Conservation (phyloP, 2,329 filamentous ascomycete genomes). For the Ilyonectria destructans region DNA sequence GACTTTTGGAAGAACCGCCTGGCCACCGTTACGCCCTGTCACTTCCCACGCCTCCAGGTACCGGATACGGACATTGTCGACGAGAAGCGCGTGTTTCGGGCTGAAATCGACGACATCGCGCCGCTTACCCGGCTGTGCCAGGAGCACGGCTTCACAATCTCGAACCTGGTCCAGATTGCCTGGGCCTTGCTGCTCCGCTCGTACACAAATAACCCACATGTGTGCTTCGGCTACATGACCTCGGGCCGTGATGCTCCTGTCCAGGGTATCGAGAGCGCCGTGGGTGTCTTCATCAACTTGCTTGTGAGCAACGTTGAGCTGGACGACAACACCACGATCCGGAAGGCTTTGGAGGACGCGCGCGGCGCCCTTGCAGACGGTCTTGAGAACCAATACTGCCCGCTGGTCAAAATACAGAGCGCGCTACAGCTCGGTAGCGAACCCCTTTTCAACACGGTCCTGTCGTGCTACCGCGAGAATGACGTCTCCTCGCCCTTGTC, state of each 20-base stretch:
- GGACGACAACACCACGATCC: constrained; percentile 16
- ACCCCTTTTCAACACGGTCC: constrained; percentile 24
- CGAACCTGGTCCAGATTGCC: constrained; percentile 13
- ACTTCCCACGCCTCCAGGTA: constrained; percentile 6
- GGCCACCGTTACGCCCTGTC: not conserved
- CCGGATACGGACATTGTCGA: constrained; percentile 5
- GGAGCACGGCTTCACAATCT: constrained; percentile 14
- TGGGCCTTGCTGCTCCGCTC: constrained; percentile 19
- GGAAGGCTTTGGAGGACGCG: constrained; percentile 6
- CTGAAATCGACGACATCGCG: constrained; percentile 5
- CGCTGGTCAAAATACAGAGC: constrained; percentile 13
- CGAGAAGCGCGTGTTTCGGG: constrained; percentile 17
- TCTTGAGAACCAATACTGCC: constrained; percentile 19
- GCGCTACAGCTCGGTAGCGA: constrained; percentile 18
- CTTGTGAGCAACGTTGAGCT: constrained; percentile 16
- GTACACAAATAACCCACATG: constrained; percentile 1
- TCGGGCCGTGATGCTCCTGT: constrained; percentile 6
- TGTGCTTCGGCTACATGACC: constrained; percentile 3
- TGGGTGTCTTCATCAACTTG: constrained; percentile 13
- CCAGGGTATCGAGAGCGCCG: not conserved
- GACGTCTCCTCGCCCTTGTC: not conserved
- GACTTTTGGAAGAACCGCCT: constrained; percentile 11
- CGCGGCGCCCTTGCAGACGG: constrained; percentile 16
- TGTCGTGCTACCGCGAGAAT: constrained; percentile 21
- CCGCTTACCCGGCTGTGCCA: constrained; percentile 14